A percentile compares a stretch with the other conserved stretches of the same genome.
phyloP scores from a whole-genome alignment of 371 early-diverging fungal species.

The Mortierella sp. region DNA sequence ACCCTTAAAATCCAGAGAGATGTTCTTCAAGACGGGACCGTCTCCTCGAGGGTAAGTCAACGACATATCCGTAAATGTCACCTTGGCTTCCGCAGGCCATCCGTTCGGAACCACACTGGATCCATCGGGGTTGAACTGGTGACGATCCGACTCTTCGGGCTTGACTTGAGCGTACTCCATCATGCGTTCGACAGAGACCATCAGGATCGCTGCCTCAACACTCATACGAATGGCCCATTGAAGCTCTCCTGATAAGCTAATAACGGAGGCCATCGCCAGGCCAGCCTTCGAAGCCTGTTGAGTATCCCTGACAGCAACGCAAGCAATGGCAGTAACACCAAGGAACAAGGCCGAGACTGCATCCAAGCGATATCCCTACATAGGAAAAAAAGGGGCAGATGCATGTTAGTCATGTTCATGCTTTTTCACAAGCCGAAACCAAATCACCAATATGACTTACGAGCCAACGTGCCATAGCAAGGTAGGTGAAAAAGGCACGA shows the following conservation, averaged over 20 bases:
- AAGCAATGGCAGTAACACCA: constrained; percentile 52
- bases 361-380: constrained; percentile 54
- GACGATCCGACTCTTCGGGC: constrained; percentile 57
- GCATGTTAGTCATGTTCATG: no score
- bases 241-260: constrained; percentile 54
- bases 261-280: constrained; percentile 54
- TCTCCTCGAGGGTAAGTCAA: constrained; percentile 56
- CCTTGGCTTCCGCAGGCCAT: constrained; percentile 60
- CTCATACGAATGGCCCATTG: constrained; percentile 57
- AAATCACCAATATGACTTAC: no score
- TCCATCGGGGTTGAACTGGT: constrained; percentile 24
- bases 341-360: constrained; percentile 59
- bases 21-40: constrained; percentile 50
- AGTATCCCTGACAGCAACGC: constrained; percentile 47
- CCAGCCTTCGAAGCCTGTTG: constrained; percentile 51
- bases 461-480: constrained; percentile 58
- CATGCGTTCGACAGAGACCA: constrained; percentile 60
- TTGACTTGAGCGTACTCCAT: constrained; percentile 67
- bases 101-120: constrained; percentile 24
- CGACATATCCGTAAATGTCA: constrained; percentile 53
- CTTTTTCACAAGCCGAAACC: no score
- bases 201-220: constrained; percentile 56
- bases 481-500: constrained; percentile 59
- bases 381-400: no score
- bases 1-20: constrained; percentile 55